Conservation (phyloP, 345 rosid species). For the Anastatica hierochuntica region DNA sequence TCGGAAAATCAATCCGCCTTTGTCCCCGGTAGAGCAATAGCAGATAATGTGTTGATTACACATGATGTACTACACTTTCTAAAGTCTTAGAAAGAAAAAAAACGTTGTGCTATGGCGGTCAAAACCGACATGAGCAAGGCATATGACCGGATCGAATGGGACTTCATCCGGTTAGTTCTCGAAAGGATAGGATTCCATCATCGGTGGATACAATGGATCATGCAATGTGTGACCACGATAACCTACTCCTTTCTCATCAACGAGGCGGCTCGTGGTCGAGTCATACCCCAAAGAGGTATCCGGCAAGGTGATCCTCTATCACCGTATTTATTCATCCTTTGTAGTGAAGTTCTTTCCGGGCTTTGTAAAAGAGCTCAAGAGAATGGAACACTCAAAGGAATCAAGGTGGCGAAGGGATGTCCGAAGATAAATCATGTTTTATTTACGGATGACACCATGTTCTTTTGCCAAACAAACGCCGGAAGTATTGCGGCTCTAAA, state of each 20-base stretch:
- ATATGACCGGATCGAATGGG: not conserved
- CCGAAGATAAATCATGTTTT: no score
- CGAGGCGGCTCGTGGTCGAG: not conserved
- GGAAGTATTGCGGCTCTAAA: no score
- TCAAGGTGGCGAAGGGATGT: no score
- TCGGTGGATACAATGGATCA: not conserved
- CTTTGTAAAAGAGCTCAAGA: no score
- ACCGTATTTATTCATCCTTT: not conserved
- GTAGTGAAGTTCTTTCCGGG: not conserved
- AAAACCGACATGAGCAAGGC: not conserved
- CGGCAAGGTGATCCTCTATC: not conserved
- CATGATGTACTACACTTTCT: not conserved
- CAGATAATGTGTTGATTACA: not conserved
- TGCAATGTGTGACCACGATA: not conserved
- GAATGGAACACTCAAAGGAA: no score
- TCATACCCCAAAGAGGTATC: not conserved
- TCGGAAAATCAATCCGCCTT: not conserved
- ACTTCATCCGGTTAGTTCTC: not conserved
- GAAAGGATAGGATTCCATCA: not conserved
- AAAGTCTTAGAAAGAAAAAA: not conserved
- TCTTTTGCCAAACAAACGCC: no score
- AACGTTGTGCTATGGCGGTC: not conserved
- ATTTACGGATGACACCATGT: no score
- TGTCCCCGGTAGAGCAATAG: not conserved
- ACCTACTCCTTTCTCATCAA: not conserved